A percentile compares a stretch with the other conserved stretches of the same genome.
These are phyloP conservation scores for Debaryomyces singareniensis DNA, from an alignment of 1,139 yeast species.

Conservation along the genomic window DNA sequence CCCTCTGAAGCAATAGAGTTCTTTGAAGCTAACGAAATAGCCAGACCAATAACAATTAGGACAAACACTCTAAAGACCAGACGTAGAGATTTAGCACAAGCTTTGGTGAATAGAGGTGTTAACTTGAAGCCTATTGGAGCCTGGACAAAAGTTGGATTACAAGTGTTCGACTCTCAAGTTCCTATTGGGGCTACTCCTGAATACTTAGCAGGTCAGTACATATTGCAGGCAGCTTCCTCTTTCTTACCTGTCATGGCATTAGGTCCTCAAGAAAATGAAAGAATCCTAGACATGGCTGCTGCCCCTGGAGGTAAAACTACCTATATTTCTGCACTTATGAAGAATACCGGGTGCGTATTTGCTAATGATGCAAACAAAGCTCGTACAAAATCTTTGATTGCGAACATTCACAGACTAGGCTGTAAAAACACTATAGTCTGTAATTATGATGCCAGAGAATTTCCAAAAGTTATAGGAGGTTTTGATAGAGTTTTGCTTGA, in stretches of 20 bases:
- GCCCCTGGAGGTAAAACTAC: slow-evolving; percentile 99
- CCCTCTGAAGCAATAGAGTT: slow-evolving; percentile 98
- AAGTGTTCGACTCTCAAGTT: slow-evolving; percentile 94
- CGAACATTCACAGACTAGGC: slow-evolving; percentile 95
- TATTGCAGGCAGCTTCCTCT: slow-evolving; percentile 96
- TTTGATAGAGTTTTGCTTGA: slow-evolving; percentile 91
- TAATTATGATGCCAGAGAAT: slow-evolving; percentile 97
- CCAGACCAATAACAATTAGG: slow-evolving; percentile 94
- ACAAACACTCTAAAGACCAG: slow-evolving; percentile 92
- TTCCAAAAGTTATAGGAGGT: slow-evolving; percentile 97
- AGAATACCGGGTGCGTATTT: slow-evolving; percentile 93
- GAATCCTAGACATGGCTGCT: slow-evolving; percentile 97
- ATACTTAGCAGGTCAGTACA: slow-evolving; percentile 95
- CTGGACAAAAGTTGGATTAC: slow-evolving; percentile 98
- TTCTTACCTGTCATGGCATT: slow-evolving; percentile 97
- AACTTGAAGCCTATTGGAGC: slow-evolving; percentile 94
- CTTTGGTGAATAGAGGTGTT: slow-evolving; percentile 93
- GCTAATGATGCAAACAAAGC: slow-evolving; percentile 97
- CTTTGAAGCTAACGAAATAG: slow-evolving; percentile 96
- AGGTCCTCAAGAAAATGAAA: slow-evolving; percentile 92
- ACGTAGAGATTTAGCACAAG: slow-evolving; percentile 93
- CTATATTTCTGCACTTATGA: slow-evolving; percentile 92
- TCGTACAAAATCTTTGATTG: slow-evolving; percentile 92
- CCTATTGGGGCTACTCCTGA: slow-evolving; percentile 99
- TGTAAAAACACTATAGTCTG: slow-evolving; percentile 96